Base-by-base conservation (phyloP, 345 rosid genomes). In the Bruguiera gymnorhiza region DNA sequence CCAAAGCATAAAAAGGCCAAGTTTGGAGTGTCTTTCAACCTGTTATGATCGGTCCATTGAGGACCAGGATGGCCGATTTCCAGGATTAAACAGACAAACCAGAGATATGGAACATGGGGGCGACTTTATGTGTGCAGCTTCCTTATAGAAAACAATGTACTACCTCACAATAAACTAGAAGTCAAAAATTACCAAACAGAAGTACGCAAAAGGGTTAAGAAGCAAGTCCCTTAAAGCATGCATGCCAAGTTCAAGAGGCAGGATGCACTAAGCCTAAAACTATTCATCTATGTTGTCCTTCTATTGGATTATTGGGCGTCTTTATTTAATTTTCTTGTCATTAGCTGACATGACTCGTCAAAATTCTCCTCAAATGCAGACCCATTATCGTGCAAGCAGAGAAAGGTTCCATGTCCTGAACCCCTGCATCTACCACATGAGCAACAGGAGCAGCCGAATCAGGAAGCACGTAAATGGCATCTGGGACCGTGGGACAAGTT, bases 181-280 rank as follows among this genome's bases (percentile, higher is more conserved):
- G 50, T 43, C 5, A 43, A 43, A 15, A 43, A 43, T 43, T 60
- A 69, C 23, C 8, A 69, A 69, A 50, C 60, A 32, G 24, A 13
- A 32, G 53, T 53, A 60, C 23, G 23, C 67, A 70, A 60, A 56
- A 30, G 50, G 1, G 50, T 43, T 43, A 15, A 56, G 63, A 46
- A 74, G 70, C 81, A 79, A 60, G 60, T 68, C 73, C 79, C 79
- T 78, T 69, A 30, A 52, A 74, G 59, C 60, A 69, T 72, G 81
- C 76, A 69, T 75, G 80, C 76, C 79, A 61, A 66, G 78, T 77
- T 77, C 63, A 69, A 48, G n/a, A 79, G 72, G 56, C 55, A 71
- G 80, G 76, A 52, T 48, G 61, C 67, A 73, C 2, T 6, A 10
- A 20, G 70, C 36, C 60, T 30, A 19, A 72, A 74, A 67, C 8